Conservation (phyloP, 2,329 filamentous ascomycete species). For the Magnaporthiopsis poae region DNA sequence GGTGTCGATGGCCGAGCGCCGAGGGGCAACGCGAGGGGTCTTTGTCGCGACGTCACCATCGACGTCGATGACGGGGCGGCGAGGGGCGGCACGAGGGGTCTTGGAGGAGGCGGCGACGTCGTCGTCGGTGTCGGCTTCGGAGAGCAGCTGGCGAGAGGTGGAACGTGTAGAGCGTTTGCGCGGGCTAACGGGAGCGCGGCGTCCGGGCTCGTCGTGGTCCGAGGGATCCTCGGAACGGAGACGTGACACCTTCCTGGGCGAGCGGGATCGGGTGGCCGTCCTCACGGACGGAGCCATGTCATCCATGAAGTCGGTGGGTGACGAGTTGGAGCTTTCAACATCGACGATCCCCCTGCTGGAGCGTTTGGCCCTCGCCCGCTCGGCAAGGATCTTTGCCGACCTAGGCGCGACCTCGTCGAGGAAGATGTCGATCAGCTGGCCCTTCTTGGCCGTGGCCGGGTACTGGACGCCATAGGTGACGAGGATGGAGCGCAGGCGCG, state of each 20-base stretch:
- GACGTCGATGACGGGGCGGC: background rate
- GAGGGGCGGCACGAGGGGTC: background rate
- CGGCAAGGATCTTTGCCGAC: constrained; percentile 63
- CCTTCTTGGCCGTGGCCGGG: constrained; percentile 82
- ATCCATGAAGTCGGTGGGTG: constrained; percentile 35
- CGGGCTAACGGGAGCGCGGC: constrained; percentile 31
- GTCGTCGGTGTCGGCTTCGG: constrained; percentile 40
- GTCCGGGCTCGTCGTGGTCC: constrained; percentile 17
- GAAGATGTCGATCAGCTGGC: constrained; percentile 76
- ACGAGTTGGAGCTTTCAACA: constrained; percentile 50
- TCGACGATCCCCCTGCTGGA: constrained; percentile 77
- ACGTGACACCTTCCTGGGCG: constrained; percentile 44
- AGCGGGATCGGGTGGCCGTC: constrained; percentile 40
- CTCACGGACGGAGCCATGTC: constrained; percentile 40
- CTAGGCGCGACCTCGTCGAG: constrained; percentile 68
- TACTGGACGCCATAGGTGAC: constrained; percentile 81
- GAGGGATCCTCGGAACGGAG: constrained; percentile 45
- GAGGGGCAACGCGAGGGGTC: constrained; percentile 35
- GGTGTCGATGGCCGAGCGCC: constrained; percentile 31
- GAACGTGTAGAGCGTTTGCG: constrained; percentile 46
- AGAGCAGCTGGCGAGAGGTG: constrained; percentile 42
- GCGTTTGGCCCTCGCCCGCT: constrained; percentile 69
- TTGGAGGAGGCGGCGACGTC: constrained; percentile 27
- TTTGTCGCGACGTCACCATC: constrained; percentile 13
- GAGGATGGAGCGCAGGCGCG: constrained; percentile 79